These are phyloP conservation scores for Hymenoscyphus salicellus DNA, from an alignment of 2,329 filamentous ascomycete species.

Conservation along the genomic window DNA sequence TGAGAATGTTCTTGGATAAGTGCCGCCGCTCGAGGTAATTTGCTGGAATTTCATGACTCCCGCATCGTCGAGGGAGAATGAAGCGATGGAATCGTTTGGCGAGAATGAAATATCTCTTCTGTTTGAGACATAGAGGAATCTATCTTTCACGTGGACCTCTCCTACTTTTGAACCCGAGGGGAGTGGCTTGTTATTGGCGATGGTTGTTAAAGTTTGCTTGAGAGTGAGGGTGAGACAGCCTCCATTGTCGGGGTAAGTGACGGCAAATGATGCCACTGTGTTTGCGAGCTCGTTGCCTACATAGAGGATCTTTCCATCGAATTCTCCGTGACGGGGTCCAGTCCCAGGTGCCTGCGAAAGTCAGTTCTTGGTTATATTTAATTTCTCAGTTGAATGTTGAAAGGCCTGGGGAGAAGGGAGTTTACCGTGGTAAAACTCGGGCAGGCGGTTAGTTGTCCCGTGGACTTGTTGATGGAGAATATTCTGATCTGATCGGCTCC, in stretches of 20 bases:
- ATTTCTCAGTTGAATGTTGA: background rate
- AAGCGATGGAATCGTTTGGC: conserved; percentile 46
- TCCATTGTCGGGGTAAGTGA: conserved; percentile 36
- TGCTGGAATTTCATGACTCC: conserved; percentile 42
- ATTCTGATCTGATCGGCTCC: conserved; percentile 48
- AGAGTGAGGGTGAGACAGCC: conserved; percentile 47
- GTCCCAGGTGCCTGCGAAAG: conserved; percentile 35
- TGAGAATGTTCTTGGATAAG: conserved; percentile 45
- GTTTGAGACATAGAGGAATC: conserved; percentile 60
- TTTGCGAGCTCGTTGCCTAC: conserved; percentile 47
- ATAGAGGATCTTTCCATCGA: conserved; percentile 39
- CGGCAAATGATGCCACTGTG: conserved; percentile 39
- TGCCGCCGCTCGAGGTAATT: conserved; percentile 44
- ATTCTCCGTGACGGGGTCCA: conserved; percentile 52
- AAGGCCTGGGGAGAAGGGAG: background rate
- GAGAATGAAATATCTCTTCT: conserved; percentile 57
- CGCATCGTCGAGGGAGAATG: conserved; percentile 37
- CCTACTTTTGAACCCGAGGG: conserved; percentile 50
- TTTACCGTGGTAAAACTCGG: conserved; percentile 34
- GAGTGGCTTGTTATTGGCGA: conserved; percentile 42
- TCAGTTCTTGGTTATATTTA: background rate
- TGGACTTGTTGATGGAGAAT: conserved; percentile 43
- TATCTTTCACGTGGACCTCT: conserved; percentile 52
- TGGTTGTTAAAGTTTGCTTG: conserved; percentile 47
- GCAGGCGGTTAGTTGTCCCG: conserved; percentile 39